phyloP scores from a whole-genome alignment of 306 rosid species.

The Vigna unguiculata region DNA sequence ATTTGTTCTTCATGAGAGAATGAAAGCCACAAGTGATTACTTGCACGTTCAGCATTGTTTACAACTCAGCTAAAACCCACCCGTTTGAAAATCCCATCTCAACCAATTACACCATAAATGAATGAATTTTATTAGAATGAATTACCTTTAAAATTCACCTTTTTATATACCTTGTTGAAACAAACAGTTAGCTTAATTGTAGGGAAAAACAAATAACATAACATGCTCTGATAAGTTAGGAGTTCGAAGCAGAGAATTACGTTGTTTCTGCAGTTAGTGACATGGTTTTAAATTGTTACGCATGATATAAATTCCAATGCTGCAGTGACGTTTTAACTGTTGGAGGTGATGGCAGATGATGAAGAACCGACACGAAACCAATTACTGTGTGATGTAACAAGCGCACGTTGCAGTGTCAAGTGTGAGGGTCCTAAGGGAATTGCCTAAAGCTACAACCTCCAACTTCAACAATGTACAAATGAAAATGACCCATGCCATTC shows the following conservation, averaged over 20 bases:
- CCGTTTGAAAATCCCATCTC: too few relatives aligned
- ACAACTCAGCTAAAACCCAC: not conserved
- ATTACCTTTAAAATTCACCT: too few relatives aligned
- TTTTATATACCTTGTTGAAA: too few relatives aligned
- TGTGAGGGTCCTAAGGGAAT: not conserved
- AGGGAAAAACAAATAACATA: too few relatives aligned
- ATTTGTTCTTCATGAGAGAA: not conserved
- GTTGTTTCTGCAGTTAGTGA: too few relatives aligned
- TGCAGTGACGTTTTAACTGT: not conserved
- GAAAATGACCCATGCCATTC: not conserved
- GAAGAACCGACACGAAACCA: not conserved
- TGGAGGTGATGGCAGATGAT: not conserved
- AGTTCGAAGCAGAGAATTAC: too few relatives aligned
- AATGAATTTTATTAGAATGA: too few relatives aligned
- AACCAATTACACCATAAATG: too few relatives aligned
- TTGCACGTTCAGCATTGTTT: slow-evolving; percentile 21
- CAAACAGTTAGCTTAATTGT: too few relatives aligned
- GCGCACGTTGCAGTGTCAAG: not conserved
- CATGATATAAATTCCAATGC: too few relatives aligned
- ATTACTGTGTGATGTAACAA: slow-evolving; percentile 4
- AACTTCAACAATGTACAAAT: not conserved
- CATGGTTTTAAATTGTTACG: too few relatives aligned
- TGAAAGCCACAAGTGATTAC: slow-evolving; percentile 31
- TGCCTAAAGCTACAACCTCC: not conserved
- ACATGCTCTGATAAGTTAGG: too few relatives aligned